Base-by-base conservation (phyloP, 2,329 filamentous ascomycete genomes). In the Alternaria solani region DNA sequence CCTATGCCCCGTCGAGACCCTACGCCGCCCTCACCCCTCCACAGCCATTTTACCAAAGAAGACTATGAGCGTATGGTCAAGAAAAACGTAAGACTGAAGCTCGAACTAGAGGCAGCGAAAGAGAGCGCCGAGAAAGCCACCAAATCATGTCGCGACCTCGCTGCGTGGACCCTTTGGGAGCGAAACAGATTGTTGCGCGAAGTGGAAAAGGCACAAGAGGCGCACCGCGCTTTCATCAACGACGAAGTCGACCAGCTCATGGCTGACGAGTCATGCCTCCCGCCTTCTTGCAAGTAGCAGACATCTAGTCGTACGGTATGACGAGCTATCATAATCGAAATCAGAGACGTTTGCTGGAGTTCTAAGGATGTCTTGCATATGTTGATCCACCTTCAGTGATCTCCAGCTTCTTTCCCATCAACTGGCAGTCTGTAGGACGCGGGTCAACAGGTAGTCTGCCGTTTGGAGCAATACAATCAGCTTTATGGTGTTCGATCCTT, bases 81-180 rank as follows among this genome's bases (percentile, higher is more conserved):
- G 18, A 11, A 48, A 1, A 48, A 36, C 12, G 1, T 14, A 12
- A 43, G n/a, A 18, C 25, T 51, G 44, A 20, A 30, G 11, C 23
- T 28, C 5, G 42, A 43, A 32, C 43, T 53, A 5, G 3, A 36
- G 2, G 3, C 7, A 26, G 46, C 16, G 1, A 51, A 23, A 1
- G 1, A 44, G 3, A 44, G 49, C 12, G 28, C 28, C 2, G 32
- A 39, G 4, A n/a, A n/a, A 2, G 30, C 51, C 7, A 20, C 44
- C 2, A 51, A 55, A 11, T 23, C 51, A 9, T 51, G 18, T 9
- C 44, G 51, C 8, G 46, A 49, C 28, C 51, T 60, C n/a, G 57
- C 51, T 12, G 38, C 38, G 2, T 55, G 51, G 57, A 51, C 52
- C 4, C 46, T 51, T 12, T 25, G 55, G 18, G 57, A 60, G 39